Evolutionary conservation across 2,329 filamentous ascomycete genomes (phyloP).

Genomic region (Clathrospora elynae): DNA sequence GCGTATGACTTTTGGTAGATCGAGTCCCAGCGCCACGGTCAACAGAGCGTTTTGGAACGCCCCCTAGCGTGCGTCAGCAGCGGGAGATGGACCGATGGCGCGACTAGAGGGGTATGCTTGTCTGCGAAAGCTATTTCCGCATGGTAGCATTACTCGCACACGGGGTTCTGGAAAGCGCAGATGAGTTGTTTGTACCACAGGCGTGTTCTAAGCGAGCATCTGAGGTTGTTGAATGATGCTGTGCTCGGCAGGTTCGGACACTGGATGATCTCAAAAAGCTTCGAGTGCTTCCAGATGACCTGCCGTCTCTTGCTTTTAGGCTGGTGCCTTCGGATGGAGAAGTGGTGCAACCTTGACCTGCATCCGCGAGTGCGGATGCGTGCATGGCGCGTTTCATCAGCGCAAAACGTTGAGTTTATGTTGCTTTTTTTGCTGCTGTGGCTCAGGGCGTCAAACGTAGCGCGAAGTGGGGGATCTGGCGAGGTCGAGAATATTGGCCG

Average conservation of each 20-base stretch:
- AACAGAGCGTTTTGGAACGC: conserved; percentile 22
- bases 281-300: conserved; percentile 21
- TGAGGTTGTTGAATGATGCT: conserved; percentile 19
- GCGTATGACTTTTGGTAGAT: conserved; percentile 9
- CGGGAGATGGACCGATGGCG: conserved; percentile 29
- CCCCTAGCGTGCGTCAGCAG: conserved; percentile 19
- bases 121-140: conserved; percentile 10
- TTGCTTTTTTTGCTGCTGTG: conserved; percentile 23
- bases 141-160: conserved; percentile 9
- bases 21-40: conserved; percentile 20
- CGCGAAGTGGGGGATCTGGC: conserved; percentile 19
- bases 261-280: conserved; percentile 8
- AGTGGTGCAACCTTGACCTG: conserved; percentile 22
- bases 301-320: conserved; percentile 21
- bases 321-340: conserved; percentile 10
- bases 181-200: conserved; percentile 7
- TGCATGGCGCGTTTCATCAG: conserved; percentile 34
- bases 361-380: conserved; percentile 16
- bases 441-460: conserved; percentile 21
- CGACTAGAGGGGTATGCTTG: conserved; percentile 26
- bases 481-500: no score
- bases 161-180: background rate
- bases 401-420: conserved; percentile 10
- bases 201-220: conserved; percentile 1
- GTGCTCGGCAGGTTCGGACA: conserved; percentile 23